Conservation (phyloP, 2,329 filamentous ascomycete species). For the Daldinia sp. region DNA sequence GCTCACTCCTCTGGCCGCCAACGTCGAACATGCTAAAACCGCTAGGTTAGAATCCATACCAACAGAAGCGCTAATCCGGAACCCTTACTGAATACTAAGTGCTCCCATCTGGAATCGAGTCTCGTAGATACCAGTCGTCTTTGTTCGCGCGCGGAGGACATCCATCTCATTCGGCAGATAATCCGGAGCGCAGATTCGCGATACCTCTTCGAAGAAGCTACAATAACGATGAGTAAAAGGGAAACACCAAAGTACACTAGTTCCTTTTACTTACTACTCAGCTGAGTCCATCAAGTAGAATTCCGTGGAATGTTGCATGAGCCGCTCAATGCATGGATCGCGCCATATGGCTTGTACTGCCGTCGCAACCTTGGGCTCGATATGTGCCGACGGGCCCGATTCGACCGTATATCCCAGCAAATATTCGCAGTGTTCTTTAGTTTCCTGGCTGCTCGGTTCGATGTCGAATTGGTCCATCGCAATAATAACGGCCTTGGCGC, state of each 20-base stretch:
- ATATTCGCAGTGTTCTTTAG: slow-evolving; percentile 80
- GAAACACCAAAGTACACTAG: background rate
- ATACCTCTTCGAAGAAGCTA: slow-evolving; percentile 96
- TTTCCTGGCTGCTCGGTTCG: slow-evolving; percentile 77
- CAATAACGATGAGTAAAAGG: slow-evolving; percentile 42
- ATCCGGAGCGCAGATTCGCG: slow-evolving; percentile 83
- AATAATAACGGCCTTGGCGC: slow-evolving; percentile 90
- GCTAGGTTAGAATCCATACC: slow-evolving; percentile 44
- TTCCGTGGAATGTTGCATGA: slow-evolving; percentile 95
- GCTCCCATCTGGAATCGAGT: slow-evolving; percentile 99
- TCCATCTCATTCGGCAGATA: slow-evolving; percentile 96
- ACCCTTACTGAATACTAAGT: slow-evolving; percentile 92
- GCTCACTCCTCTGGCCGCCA: slow-evolving; percentile 93
- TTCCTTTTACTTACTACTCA: slow-evolving; percentile 76
- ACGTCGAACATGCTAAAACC: slow-evolving; percentile 94
- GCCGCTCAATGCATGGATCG: slow-evolving; percentile 82
- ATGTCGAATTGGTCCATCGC: slow-evolving; percentile 95
- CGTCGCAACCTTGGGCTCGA: slow-evolving; percentile 83
- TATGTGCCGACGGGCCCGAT: slow-evolving; percentile 85
- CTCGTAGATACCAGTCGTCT: slow-evolving; percentile 99
- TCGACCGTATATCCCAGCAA: slow-evolving; percentile 90
- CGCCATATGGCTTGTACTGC: slow-evolving; percentile 91
- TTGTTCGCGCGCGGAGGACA: slow-evolving; percentile 93
- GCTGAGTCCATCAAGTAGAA: slow-evolving; percentile 99
- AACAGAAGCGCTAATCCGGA: background rate